Conservation (phyloP, 2,329 filamentous ascomycete genomes). For the Cladophialophora immunda region DNA sequence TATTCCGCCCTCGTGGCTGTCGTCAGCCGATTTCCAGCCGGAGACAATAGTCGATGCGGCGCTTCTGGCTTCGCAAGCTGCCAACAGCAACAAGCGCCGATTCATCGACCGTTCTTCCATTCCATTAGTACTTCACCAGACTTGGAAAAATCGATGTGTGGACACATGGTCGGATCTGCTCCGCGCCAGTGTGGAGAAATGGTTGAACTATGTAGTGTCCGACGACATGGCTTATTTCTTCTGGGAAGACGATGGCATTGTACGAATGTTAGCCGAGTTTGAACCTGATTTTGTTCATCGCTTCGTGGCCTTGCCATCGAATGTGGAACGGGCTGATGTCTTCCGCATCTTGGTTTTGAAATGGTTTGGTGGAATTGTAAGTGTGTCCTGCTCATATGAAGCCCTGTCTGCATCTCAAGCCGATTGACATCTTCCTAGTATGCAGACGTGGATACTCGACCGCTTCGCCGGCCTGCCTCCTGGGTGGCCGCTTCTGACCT, state of each 20-base stretch:
- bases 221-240: slow-evolving; percentile 46
- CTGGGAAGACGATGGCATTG: slow-evolving; percentile 47
- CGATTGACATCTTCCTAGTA: slow-evolving; percentile 41
- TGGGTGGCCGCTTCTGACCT: slow-evolving; percentile 44
- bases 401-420: not conserved
- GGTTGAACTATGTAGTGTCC: slow-evolving; percentile 41
- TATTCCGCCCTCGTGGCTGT: slow-evolving; percentile 32
- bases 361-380: slow-evolving; percentile 39
- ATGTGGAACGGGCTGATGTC: slow-evolving; percentile 46
- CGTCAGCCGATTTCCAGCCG: slow-evolving; percentile 27
- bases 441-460: slow-evolving; percentile 46
- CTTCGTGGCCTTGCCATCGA: slow-evolving; percentile 41
- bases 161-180: slow-evolving; percentile 43
- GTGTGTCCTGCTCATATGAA: not conserved
- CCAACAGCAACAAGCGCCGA: slow-evolving; percentile 28
- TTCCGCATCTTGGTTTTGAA: slow-evolving; percentile 47
- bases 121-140: slow-evolving; percentile 47
- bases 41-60: slow-evolving; percentile 44
- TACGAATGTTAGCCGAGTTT: slow-evolving; percentile 42
- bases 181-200: slow-evolving; percentile 43
- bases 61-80: slow-evolving; percentile 38
- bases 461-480: slow-evolving; percentile 41
- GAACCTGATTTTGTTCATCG: slow-evolving; percentile 40
- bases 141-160: slow-evolving; percentile 44
- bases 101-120: slow-evolving; percentile 42